A percentile compares a stretch with the other conserved stretches of the same genome.
Evolutionary conservation across 1,139 yeast genomes (phyloP).

Genomic region (Eremothecium sinecaudum): DNA sequence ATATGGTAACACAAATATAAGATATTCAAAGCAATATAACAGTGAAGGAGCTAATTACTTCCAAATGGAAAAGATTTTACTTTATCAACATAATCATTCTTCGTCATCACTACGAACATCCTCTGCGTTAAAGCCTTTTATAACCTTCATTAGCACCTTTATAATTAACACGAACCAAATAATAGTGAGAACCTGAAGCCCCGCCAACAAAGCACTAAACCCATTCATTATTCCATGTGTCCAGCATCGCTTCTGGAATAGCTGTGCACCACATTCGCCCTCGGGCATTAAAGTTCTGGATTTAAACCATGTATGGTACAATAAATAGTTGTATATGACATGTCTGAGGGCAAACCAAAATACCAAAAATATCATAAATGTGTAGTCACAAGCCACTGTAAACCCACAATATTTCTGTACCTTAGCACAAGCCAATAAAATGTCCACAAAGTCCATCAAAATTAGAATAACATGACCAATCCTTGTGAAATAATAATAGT

Average conservation of each 20-base stretch:
- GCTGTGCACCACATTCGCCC: constrained; percentile 19
- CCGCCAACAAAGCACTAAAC: constrained; percentile 50
- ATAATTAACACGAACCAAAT: constrained; percentile 70
- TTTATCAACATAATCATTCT: no score
- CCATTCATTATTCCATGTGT: constrained; percentile 41
- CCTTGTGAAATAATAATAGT: constrained; percentile 60
- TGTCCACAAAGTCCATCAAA: constrained; percentile 79
- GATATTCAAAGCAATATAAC: no score
- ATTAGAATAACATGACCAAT: constrained; percentile 72
- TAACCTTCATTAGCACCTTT: constrained; percentile 59
- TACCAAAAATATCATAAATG: constrained; percentile 58
- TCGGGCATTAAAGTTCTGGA: constrained; percentile 19
- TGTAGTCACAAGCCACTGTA: constrained; percentile 50
- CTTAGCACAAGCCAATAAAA: constrained; percentile 63
- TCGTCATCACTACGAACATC: constrained; percentile 82
- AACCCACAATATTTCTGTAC: constrained; percentile 65
- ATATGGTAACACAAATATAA: no score
- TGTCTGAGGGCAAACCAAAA: constrained; percentile 71
- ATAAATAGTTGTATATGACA: constrained; percentile 59
- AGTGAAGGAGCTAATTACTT: no score
- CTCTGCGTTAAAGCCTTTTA: constrained; percentile 64
- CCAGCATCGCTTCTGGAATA: constrained; percentile 44
- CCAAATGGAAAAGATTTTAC: no score
- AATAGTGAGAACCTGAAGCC: constrained; percentile 56
- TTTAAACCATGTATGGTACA: constrained; percentile 41